Evolutionary conservation across 805 yeast species (phyloP).

Genomic region (Barnettozyma pratensis): DNA sequence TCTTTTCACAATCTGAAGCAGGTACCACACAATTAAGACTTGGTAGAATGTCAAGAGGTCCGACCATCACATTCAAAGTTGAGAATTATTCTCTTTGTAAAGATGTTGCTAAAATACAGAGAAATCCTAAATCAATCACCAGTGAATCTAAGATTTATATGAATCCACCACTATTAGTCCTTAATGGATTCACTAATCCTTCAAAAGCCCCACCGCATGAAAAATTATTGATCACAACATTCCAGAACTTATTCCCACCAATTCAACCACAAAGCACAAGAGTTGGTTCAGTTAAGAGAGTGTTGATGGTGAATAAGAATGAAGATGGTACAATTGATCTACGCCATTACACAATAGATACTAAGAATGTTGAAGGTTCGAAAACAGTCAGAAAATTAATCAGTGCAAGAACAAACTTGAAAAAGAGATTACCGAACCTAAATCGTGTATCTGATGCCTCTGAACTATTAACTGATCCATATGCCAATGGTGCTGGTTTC

Average conservation of each 20-base stretch:
- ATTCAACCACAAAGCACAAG: slow-evolving; percentile 80
- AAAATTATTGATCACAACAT: slow-evolving; percentile 78
- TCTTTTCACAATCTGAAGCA: slow-evolving; percentile 77
- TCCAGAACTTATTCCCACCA: slow-evolving; percentile 95
- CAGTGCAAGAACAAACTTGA: slow-evolving; percentile 19
- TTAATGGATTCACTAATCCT: slow-evolving; percentile 82
- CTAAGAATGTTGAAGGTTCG: slow-evolving; percentile 69
- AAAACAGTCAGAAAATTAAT: slow-evolving; percentile 23
- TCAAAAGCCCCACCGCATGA: slow-evolving; percentile 64
- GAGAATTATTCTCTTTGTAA: slow-evolving; percentile 72
- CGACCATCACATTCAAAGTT: slow-evolving; percentile 81
- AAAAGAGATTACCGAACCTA: slow-evolving; percentile 28
- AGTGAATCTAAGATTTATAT: slow-evolving; percentile 55
- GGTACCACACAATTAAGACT: slow-evolving; percentile 82
- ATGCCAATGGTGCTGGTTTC: slow-evolving; percentile 63
- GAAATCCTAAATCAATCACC: slow-evolving; percentile 73
- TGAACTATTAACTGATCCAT: slow-evolving; percentile 78
- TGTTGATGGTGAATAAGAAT: slow-evolving; percentile 74
- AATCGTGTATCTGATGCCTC: slow-evolving; percentile 66
- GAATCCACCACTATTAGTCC: slow-evolving; percentile 84
- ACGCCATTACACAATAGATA: slow-evolving; percentile 85
- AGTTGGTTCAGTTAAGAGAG: slow-evolving; percentile 73
- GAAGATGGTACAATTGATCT: slow-evolving; percentile 68
- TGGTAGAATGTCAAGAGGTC: slow-evolving; percentile 90
- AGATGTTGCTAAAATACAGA: slow-evolving; percentile 68